phyloP scores from a whole-genome alignment of 768 basidiomycete species.

The Strobilomyces dryophilus region DNA sequence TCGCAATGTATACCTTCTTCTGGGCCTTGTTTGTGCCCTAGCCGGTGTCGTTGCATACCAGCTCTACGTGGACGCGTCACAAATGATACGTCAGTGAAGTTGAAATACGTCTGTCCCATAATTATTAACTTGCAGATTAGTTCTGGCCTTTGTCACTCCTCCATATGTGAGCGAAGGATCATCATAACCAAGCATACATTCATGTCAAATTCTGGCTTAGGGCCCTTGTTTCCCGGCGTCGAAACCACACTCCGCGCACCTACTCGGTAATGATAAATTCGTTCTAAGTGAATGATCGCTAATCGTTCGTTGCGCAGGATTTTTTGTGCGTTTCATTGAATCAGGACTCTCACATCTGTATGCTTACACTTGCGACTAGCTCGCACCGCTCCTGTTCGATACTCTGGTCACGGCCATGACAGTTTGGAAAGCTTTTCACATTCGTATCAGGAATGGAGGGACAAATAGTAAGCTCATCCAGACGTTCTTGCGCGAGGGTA shows the following conservation, averaged over 20 bases:
- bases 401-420: slow-evolving; percentile 80
- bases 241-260: slow-evolving; percentile 78
- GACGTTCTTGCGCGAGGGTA: slow-evolving; percentile 80
- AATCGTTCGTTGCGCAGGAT: slow-evolving; percentile 34
- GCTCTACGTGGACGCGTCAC: slow-evolving; percentile 71
- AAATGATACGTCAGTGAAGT: slow-evolving; percentile 62
- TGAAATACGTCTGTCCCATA: neutral
- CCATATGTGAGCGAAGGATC: slow-evolving; percentile 44
- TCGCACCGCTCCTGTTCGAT: slow-evolving; percentile 78
- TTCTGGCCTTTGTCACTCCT: slow-evolving; percentile 61
- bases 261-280: slow-evolving; percentile 52
- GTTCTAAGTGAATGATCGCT: neutral
- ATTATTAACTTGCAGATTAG: slow-evolving; percentile 32
- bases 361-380: slow-evolving; percentile 38
- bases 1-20: slow-evolving; percentile 63
- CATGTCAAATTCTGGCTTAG: slow-evolving; percentile 30
- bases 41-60: slow-evolving; percentile 77
- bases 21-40: slow-evolving; percentile 59
- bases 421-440: slow-evolving; percentile 71
- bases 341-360: neutral
- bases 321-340: slow-evolving; percentile 45
- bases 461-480: slow-evolving; percentile 78
- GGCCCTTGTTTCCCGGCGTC: slow-evolving; percentile 82
- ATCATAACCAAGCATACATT: neutral
- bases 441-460: slow-evolving; percentile 70